Evolutionary conservation across 2,329 filamentous ascomycete genomes (phyloP).

Genomic region (Pleomassaria siparia): DNA sequence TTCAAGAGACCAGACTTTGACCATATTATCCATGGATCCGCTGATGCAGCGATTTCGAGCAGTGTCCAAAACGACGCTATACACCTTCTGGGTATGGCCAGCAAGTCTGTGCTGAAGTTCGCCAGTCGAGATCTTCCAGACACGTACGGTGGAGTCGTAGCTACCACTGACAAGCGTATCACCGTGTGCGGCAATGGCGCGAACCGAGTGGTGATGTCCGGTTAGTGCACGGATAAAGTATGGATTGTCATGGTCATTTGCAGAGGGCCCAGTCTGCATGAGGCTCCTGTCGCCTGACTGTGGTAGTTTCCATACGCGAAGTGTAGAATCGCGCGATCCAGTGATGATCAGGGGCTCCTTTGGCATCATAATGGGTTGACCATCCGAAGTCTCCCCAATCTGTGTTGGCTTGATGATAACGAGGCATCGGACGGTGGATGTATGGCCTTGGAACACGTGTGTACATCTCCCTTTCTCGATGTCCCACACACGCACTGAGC

Average conservation of each 20-base stretch:
- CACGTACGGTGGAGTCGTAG: constrained; percentile 91
- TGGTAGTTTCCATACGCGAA: constrained; percentile 92
- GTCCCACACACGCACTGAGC: constrained; percentile 99
- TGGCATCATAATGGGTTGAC: constrained; percentile 82
- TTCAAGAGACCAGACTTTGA: constrained; percentile 95
- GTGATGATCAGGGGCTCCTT: constrained; percentile 96
- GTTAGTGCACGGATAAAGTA: constrained; percentile 88
- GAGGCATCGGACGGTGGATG: constrained; percentile 92
- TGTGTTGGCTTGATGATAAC: constrained; percentile 90
- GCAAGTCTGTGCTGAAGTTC: constrained; percentile 81
- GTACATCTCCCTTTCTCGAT: constrained; percentile 91
- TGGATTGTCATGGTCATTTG: constrained; percentile 78
- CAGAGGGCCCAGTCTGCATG: constrained; percentile 75
- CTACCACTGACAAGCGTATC: constrained; percentile 97
- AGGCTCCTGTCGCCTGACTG: constrained; percentile 75
- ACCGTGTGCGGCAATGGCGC: constrained; percentile 90
- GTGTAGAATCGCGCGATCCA: constrained; percentile 88
- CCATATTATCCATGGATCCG: constrained; percentile 95
- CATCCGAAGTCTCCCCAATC: constrained; percentile 70
- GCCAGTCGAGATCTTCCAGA: constrained; percentile 97
- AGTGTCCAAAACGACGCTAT: constrained; percentile 92
- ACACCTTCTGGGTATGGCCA: constrained; percentile 91
- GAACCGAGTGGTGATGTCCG: constrained; percentile 90
- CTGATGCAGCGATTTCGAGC: constrained; percentile 94
- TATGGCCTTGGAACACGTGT: constrained; percentile 96